A percentile compares a stretch with the other conserved stretches of the same genome.
phyloP scores from a whole-genome alignment of 1,139 yeast genomes.

The Magnusiomyces suaveolens region DNA sequence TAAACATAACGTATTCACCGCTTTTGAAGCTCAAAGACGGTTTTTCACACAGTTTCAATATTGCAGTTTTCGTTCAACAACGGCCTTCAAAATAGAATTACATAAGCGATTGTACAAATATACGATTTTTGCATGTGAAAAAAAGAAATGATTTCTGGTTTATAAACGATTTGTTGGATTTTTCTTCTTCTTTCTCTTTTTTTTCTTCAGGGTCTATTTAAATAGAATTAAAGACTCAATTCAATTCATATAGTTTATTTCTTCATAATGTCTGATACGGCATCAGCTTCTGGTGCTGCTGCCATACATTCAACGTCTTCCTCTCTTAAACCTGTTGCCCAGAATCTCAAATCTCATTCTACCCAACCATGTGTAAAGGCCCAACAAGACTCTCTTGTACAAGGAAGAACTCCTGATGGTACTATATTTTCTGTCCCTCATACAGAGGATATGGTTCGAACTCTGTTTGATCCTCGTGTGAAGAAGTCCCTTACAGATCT shows the following conservation, averaged over 20 bases:
- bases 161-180: not conserved
- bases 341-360: not conserved
- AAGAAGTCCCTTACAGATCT: slow-evolving; percentile 61
- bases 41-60: not conserved
- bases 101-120: no score
- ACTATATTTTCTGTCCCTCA: slow-evolving; percentile 54
- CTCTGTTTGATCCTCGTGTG: slow-evolving; percentile 67
- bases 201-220: no score
- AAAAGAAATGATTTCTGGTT: not conserved
- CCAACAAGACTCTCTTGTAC: not conserved
- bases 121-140: not conserved
- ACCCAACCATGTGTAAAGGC: not conserved
- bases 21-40: not conserved
- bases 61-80: slow-evolving; percentile 8
- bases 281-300: slow-evolving; percentile 12
- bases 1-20: not conserved
- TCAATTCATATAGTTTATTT: not conserved
- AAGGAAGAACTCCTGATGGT: slow-evolving; percentile 15
- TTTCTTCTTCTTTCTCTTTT: not conserved
- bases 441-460: slow-evolving; percentile 80
- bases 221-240: no score
- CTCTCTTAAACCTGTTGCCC: not conserved
- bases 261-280: slow-evolving; percentile 1
- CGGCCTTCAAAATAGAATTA: slow-evolving; percentile 5
- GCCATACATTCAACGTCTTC: slow-evolving; percentile 1